Percentiles rank a stretch among this genome's conserved stretches.
These are phyloP conservation scores for Hypoxylon sp. DNA, from an alignment of 2,329 filamentous ascomycete genomes.

Conservation along the genomic window DNA sequence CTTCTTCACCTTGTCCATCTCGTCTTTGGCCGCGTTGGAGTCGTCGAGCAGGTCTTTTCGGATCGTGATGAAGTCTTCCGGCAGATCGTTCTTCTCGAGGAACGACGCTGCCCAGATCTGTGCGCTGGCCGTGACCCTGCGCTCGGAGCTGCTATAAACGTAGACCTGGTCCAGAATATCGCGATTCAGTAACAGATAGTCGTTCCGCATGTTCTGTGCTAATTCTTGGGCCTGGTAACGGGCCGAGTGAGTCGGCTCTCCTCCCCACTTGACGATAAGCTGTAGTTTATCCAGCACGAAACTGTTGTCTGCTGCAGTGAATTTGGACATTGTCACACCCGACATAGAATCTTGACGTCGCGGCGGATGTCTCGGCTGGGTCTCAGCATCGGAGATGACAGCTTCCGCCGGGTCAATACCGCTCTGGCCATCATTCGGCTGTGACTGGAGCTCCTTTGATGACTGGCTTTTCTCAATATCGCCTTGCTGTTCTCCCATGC, in stretches of 20 bases:
- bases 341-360: conserved; percentile 84
- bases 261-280: conserved; percentile 98
- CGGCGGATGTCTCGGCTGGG: conserved; percentile 55
- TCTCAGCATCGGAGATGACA: conserved; percentile 34
- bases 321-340: conserved; percentile 89
- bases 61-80: conserved; percentile 85
- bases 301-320: conserved; percentile 91
- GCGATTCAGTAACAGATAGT: conserved; percentile 89
- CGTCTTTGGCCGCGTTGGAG: conserved; percentile 97
- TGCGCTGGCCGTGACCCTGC: conserved; percentile 92
- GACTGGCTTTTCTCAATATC: conserved; percentile 34
- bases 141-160: conserved; percentile 94
- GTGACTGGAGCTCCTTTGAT: conserved; percentile 13
- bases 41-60: conserved; percentile 96
- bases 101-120: conserved; percentile 96
- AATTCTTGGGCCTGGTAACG: conserved; percentile 96
- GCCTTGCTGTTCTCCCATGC: conserved; percentile 37
- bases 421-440: conserved; percentile 18
- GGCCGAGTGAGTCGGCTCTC: conserved; percentile 96
- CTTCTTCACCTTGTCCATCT: conserved; percentile 99
- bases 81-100: conserved; percentile 83
- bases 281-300: conserved; percentile 95
- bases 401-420: conserved; percentile 30
- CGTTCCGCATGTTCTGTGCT: conserved; percentile 94
- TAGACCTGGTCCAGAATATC: conserved; percentile 92